Base-by-base conservation (phyloP, 352 stramenopile genomes). In the Phytophthora ohioensis region DNA sequence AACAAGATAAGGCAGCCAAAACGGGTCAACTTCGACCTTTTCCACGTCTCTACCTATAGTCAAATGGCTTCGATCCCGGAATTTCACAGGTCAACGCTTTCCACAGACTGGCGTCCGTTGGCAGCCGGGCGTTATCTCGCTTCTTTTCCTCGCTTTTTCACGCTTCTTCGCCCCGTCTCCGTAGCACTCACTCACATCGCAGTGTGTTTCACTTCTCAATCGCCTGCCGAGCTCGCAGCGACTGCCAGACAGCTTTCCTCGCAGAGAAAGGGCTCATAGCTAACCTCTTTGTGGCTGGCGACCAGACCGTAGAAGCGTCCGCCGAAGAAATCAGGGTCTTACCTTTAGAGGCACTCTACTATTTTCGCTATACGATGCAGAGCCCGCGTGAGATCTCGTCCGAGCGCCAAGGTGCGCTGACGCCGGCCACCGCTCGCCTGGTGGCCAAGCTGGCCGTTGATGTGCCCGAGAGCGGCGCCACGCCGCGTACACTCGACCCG, bases 371-470 rank as follows among this genome's bases (percentile, higher is more conserved):
- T 35, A 39, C 3, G 51, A 80, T 80, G 71, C 67, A 67, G 49
- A 87, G 82, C 8, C 84, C 81, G 51, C 84, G 82, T 42, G 83
- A 91, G 73, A 92, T 93, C 68, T 93, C 86, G 47, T 91, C 84
- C 17, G 84, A 88, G 27, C 61, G 59, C 43, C 86, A 93, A 57
- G 86, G 86, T 34, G 80, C 84, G 30, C 63, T 93, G 27, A 93
- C 86, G 70, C 86, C 86, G 27, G 64, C 79, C 35, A 93, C 86
- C 11, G 86, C 82, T 31, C 69, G 75, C 27, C 55, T 91, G 11
- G 82, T 93, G 9, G 69, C 57, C 58, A 91, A 90, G 57, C 59
- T 79, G 12, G 80, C 58, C 9, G 69, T 71, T 8, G 73, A 76
- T 21, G 27, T 69, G 31, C 51, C 73, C 1, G 71, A 75, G 21